These are phyloP conservation scores for Penicillium argentinense DNA, from an alignment of 495 filamentous ascomycete species.

Conservation along the genomic window DNA sequence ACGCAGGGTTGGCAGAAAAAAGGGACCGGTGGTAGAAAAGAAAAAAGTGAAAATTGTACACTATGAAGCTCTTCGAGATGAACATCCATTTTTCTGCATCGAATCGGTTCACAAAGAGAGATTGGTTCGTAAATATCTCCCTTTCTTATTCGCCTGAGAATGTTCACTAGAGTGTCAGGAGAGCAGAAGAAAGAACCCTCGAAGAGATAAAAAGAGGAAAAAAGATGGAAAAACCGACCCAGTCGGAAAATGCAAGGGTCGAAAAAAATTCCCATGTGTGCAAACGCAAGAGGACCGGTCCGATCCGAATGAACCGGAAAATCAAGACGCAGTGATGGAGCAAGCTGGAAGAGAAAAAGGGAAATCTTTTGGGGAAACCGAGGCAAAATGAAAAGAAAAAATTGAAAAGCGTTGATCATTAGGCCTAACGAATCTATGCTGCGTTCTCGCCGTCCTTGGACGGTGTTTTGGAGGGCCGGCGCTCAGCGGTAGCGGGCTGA, in stretches of 20 bases:
- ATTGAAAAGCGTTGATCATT: slow-evolving; percentile 47
- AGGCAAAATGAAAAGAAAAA: slow-evolving; percentile 28
- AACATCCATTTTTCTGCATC: slow-evolving; percentile 1
- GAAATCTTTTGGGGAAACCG: slow-evolving; percentile 37
- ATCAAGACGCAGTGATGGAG: slow-evolving; percentile 15
- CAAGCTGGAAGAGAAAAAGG: slow-evolving; percentile 23
- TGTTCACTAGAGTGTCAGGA: no score
- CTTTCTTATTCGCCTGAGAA: no score
- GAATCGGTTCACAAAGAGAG: slow-evolving; percentile 5
- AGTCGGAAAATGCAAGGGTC: slow-evolving; percentile 36
- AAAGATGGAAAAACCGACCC: slow-evolving; percentile 27
- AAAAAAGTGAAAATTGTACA: slow-evolving; percentile 37
- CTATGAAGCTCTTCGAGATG: slow-evolving; percentile 24
- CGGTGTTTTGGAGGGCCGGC: slow-evolving; percentile 50
- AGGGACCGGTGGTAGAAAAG: slow-evolving; percentile 6
- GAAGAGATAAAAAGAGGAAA: slow-evolving; percentile 4
- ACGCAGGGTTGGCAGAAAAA: slow-evolving; percentile 1
- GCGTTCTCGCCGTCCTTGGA: slow-evolving; percentile 45
- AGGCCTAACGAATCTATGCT: slow-evolving; percentile 49
- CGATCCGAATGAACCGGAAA: no score
- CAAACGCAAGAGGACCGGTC: no score
- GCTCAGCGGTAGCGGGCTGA: slow-evolving; percentile 44
- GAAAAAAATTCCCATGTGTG: slow-evolving; percentile 8
- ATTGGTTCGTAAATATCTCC: no score
- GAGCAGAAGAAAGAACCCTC: no score